Percentiles rank a stretch among this genome's conserved stretches.
Evolutionary conservation across 768 basidiomycete species (phyloP).

Genomic region (Russula dissimulans): DNA sequence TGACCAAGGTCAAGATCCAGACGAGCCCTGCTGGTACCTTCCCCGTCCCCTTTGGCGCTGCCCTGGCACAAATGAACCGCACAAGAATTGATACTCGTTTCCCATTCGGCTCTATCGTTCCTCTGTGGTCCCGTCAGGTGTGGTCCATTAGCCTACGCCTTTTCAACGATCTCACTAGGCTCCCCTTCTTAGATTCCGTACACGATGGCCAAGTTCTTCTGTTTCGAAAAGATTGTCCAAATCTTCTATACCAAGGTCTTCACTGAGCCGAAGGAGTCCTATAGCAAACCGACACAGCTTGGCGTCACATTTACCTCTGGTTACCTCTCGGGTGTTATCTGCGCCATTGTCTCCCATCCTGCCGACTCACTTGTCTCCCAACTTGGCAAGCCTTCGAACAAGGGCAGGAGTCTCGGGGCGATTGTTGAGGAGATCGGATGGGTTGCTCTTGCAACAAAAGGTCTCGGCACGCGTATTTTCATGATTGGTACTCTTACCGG

Average conservation of each 20-base stretch:
- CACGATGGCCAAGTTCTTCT: slow-evolving; percentile 99
- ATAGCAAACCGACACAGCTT: slow-evolving; percentile 78
- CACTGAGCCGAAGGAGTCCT: slow-evolving; percentile 65
- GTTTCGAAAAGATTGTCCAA: slow-evolving; percentile 83
- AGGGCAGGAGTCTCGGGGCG: slow-evolving; percentile 64
- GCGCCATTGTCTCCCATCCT: slow-evolving; percentile 93
- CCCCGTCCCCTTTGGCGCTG: slow-evolving; percentile 66
- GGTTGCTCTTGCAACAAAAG: slow-evolving; percentile 63
- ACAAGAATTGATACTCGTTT: slow-evolving; percentile 65
- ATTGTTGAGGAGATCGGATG: slow-evolving; percentile 68
- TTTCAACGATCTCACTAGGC: not conserved
- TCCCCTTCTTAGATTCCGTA: slow-evolving; percentile 68
- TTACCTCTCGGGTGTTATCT: slow-evolving; percentile 92
- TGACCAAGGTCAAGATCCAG: slow-evolving; percentile 90
- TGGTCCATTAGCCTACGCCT: slow-evolving; percentile 13
- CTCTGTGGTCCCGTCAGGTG: slow-evolving; percentile 84
- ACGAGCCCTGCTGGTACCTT: slow-evolving; percentile 67
- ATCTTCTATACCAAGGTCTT: slow-evolving; percentile 86
- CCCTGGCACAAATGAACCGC: slow-evolving; percentile 58
- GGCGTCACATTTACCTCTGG: slow-evolving; percentile 85
- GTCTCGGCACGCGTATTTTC: slow-evolving; percentile 77
- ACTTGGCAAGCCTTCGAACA: slow-evolving; percentile 84
- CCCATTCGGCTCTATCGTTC: slow-evolving; percentile 78
- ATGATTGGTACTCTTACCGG: slow-evolving; percentile 48
- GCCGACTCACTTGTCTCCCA: slow-evolving; percentile 89